A percentile compares a stretch with the other conserved stretches of the same genome.
Evolutionary conservation across 2,329 filamentous ascomycete species (phyloP).

Genomic region (Ilyonectria destructans): DNA sequence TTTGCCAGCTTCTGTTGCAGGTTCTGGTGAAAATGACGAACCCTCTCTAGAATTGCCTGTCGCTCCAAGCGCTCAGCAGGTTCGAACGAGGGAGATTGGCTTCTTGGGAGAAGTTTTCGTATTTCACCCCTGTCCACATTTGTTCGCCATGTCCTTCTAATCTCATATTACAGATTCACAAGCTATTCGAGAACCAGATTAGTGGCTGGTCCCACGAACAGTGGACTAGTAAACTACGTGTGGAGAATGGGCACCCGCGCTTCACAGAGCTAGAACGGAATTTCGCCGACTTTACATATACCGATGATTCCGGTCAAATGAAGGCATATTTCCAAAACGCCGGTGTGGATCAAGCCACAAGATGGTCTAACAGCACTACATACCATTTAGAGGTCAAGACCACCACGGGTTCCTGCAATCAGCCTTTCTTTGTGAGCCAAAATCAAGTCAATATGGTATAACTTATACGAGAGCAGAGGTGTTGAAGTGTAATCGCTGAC

Average conservation of each 20-base stretch:
- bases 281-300: slow-evolving; percentile 30
- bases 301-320: slow-evolving; percentile 18
- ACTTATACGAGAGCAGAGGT: not conserved
- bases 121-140: not conserved
- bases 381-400: slow-evolving; percentile 32
- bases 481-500: not conserved
- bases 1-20: not conserved
- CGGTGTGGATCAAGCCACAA: not conserved
- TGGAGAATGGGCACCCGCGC: slow-evolving; percentile 11
- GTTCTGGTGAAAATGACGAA: not conserved
- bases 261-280: slow-evolving; percentile 16
- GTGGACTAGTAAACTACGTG: slow-evolving; percentile 34
- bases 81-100: slow-evolving; percentile 20
- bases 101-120: slow-evolving; percentile 25
- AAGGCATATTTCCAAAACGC: slow-evolving; percentile 12
- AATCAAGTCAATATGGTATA: slow-evolving; percentile 28
- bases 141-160: not conserved
- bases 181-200: slow-evolving; percentile 19
- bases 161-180: slow-evolving; percentile 12
- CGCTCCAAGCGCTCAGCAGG: slow-evolving; percentile 8
- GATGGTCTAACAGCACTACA: slow-evolving; percentile 25
- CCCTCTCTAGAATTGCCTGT: slow-evolving; percentile 2
- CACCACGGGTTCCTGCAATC: slow-evolving; percentile 3
- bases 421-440: slow-evolving; percentile 26
- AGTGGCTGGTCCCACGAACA: slow-evolving; percentile 20